Base-by-base conservation (phyloP, 345 rosid genomes). In the Hirschfeldia incana region DNA sequence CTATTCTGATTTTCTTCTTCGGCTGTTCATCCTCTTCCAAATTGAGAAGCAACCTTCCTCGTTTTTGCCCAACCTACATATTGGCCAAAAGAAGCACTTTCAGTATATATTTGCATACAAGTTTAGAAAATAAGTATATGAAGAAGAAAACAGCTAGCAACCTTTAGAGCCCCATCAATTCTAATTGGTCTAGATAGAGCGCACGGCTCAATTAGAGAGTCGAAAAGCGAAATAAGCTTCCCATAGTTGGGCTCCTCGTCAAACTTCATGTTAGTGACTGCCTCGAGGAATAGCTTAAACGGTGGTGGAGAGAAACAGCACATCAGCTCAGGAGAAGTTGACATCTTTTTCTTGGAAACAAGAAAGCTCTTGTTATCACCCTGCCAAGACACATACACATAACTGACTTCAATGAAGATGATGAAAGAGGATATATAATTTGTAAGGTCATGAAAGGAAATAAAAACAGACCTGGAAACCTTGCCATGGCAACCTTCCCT, bases 401-500 rank as follows among this genome's bases (percentile, higher is more conserved):
- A 2, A 63, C 1, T 59, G 44, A 64, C 61, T 17, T 44, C 17
- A 74, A 46, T 2, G 51, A 66, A 15, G 64, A 72, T n/a, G 55
- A 81, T 42, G 62, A 4, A 60, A 53, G 4, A 21, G n/a, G 26
- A 60, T 57, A 53, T 62, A 39, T 17, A 62, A 15, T 1, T 0
- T 61, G 21, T 21, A 64, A 49, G 42, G 59, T 51, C 29, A 37
- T 13, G 44, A 34, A 69, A 32, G 34, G 39, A 60, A 62, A 8
- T 63, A n/a, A 17, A 61, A 67, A 46, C 81, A 64, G 46, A 90
- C 98, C 92, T 93, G 96, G 78, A 86, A 94, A n/a, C 98, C 98
- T 80, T 94, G 98, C 98, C 98, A 94, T 28, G 98, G 98, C 83
- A 94, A 85, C 58, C 97, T 91, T 64, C 98, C 98, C 62, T 84